These are phyloP conservation scores for Escallonia rubra DNA, from an alignment of 129 eudicot species.

Conservation along the genomic window DNA sequence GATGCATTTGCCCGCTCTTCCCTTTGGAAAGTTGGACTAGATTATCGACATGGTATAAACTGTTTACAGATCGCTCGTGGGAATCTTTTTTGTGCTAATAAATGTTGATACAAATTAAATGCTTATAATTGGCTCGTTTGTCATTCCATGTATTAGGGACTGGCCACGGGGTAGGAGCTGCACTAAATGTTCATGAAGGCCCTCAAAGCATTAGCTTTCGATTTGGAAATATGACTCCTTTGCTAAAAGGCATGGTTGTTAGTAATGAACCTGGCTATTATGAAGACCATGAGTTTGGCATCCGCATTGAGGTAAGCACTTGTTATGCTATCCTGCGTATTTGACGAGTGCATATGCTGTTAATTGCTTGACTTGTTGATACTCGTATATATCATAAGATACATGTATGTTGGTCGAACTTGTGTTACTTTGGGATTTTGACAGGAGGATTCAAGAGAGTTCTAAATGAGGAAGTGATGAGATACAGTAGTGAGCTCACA, in stretches of 20 bases:
- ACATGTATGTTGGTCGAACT: too few species aligned
- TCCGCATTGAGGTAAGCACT: slow-evolving; percentile 73
- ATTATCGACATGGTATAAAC: slow-evolving; percentile 83
- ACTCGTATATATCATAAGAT: too few species aligned
- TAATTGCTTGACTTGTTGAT: too few species aligned
- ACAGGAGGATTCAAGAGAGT: too few species aligned
- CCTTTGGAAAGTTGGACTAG: slow-evolving; percentile 97
- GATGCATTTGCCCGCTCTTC: slow-evolving; percentile 97
- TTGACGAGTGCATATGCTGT: too few species aligned
- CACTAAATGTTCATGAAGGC: slow-evolving; percentile 97
- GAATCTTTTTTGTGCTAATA: too few species aligned
- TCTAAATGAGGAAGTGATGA: too few species aligned
- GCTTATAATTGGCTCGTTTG: background rate
- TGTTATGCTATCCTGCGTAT: too few species aligned
- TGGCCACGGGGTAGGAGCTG: slow-evolving; percentile 99
- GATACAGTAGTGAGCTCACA: too few species aligned
- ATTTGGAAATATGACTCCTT: slow-evolving; percentile 81
- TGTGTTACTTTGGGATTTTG: too few species aligned
- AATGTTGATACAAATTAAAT: background rate
- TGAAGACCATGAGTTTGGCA: slow-evolving; percentile 93
- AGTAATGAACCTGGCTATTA: slow-evolving; percentile 99
- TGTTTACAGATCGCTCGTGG: background rate
- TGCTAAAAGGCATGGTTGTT: slow-evolving; percentile 86
- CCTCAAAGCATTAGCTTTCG: slow-evolving; percentile 97
- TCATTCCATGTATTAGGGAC: slow-evolving; percentile 50